Evolutionary conservation across 129 eudicot genomes (phyloP).

Genomic region (Centella asiatica): DNA sequence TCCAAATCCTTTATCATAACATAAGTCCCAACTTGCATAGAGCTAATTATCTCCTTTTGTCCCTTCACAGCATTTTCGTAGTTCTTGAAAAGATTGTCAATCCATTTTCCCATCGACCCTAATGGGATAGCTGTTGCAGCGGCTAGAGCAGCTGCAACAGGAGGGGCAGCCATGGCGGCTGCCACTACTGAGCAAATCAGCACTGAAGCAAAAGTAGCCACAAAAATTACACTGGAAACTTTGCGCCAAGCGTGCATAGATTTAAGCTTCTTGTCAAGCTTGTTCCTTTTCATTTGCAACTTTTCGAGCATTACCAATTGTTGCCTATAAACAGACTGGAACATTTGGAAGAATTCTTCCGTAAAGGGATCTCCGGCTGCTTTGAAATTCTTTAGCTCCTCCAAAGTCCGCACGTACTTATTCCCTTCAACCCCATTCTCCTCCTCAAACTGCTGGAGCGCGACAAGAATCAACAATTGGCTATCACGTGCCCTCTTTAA

Average conservation of each 20-base stretch:
- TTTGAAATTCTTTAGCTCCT: constrained; percentile 61
- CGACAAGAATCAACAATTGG: constrained; percentile 57
- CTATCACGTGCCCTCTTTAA: constrained; percentile 56
- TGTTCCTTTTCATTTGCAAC: constrained; percentile 48
- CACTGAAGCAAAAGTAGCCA: constrained; percentile 77
- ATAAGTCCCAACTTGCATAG: constrained; percentile 71
- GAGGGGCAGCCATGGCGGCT: constrained; percentile 83
- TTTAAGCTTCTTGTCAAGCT: constrained; percentile 63
- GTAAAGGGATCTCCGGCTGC: constrained; percentile 79
- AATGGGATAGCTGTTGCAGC: constrained; percentile 68
- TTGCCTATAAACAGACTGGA: constrained; percentile 63
- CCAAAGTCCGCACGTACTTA: constrained; percentile 44
- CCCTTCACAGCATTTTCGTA: constrained; percentile 66
- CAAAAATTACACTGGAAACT: constrained; percentile 58
- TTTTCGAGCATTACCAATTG: constrained; percentile 75
- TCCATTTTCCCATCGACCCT: constrained; percentile 96
- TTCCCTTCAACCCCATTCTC: constrained; percentile 43
- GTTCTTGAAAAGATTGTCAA: constrained; percentile 57
- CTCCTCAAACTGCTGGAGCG: constrained; percentile 73
- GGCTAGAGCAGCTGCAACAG: constrained; percentile 76
- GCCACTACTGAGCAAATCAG: constrained; percentile 88
- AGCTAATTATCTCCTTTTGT: constrained; percentile 58
- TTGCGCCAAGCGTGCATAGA: constrained; percentile 63
- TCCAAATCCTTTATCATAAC: constrained; percentile 71
- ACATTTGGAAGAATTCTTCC: constrained; percentile 58